Base-by-base conservation (phyloP, 176 grass and related monocot species). In the Ensete ventricosum region DNA sequence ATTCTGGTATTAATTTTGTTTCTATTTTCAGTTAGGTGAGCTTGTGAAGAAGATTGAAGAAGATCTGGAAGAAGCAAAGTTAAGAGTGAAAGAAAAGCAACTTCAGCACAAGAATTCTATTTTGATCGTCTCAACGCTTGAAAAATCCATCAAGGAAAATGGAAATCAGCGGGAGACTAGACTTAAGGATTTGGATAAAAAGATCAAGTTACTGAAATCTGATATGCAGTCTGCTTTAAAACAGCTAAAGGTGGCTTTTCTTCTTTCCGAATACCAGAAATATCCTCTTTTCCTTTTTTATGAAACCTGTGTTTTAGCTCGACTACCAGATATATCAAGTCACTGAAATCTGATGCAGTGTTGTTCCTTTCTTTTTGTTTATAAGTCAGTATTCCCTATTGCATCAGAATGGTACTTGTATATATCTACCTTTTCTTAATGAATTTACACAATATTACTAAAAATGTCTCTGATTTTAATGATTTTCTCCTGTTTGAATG, bases 151-250 rank as follows among this genome's bases (percentile, higher is more conserved):
- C n/a, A 89, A 81, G 74, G 89, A 92, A 66, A 87, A 94, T 65
- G 88, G 95, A 51, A 89, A 64, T 67, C 86, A 94, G 55, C 88
- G 95, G 64, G 90, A 99, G 84, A 80, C 80, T 68, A 93, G 88
- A 80, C 90, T 99, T 54, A 99, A 91, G 75, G 80, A 78, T 74
- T 81, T 99, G 55, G 95, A 99, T 59, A 89, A 76, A 73, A 89
- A 69, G 55, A 99, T 99, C 67, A 99, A 94, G 75, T 84, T 84
- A 62, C 50, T 91, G 75, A 99, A 99, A 91, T 89, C 73, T 2
- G 86, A 99, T 81, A 85, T 94, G 86, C 95, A 99, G 64, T 91
- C 84, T 11, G 82, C 89, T 83, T 89, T 84, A n/a, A 94, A 91
- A 76, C 76, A 88, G 62, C 81, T 94, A 12, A 99, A 99, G 95